Conservation (phyloP, 495 filamentous ascomycete genomes). For the Halenospora varia region DNA sequence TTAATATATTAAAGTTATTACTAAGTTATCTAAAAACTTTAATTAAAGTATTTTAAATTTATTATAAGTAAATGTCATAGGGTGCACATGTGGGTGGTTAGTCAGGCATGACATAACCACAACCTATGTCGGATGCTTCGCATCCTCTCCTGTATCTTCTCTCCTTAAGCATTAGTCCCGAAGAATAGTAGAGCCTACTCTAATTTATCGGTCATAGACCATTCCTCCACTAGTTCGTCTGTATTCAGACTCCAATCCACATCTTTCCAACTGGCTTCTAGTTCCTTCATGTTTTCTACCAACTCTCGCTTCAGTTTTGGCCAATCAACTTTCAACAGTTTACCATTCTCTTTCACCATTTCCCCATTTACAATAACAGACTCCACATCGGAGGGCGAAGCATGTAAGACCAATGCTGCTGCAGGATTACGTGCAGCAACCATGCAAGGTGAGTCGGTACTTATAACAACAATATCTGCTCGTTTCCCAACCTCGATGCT, state of each 20-base stretch:
- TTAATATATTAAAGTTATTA: no score
- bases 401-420: constrained; percentile 4
- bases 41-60: no score
- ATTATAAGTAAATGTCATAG: no score
- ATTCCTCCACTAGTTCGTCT: background rate
- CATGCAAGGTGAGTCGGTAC: constrained; percentile 7
- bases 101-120: no score
- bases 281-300: background rate
- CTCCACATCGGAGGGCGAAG: constrained; percentile 5
- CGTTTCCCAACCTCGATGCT: constrained; percentile 8
- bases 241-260: constrained; percentile 6
- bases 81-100: no score
- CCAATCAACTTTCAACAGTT: constrained; percentile 7
- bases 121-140: no score
- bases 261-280: constrained; percentile 2
- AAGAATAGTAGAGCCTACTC: constrained; percentile 2
- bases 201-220: constrained; percentile 4
- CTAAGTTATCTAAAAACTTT: no score
- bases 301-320: constrained; percentile 1
- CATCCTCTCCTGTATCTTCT: no score
- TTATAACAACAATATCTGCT: constrained; percentile 6
- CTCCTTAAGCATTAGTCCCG: no score
- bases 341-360: constrained; percentile 4
- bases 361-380: constrained; percentile 6
- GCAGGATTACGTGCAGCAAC: background rate